A percentile compares a stretch with the other conserved stretches of the same genome.
These are phyloP conservation scores for Colletotrichum sp. DNA, from an alignment of 2,329 filamentous ascomycete species.

Conservation along the genomic window DNA sequence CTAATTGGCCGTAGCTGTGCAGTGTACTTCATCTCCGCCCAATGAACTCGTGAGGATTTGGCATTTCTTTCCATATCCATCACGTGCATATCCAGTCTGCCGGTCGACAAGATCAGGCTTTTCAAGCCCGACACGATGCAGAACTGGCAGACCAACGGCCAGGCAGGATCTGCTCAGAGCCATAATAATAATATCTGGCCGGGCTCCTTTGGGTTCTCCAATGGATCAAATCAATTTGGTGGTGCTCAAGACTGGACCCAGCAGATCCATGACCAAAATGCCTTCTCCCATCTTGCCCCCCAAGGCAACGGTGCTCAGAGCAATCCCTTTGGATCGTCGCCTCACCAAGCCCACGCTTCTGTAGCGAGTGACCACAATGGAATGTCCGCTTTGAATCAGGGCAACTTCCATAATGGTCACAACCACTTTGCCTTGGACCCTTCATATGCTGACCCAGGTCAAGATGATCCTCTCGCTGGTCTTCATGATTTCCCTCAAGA, in stretches of 20 bases:
- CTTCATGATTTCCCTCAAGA: slow-evolving; percentile 42
- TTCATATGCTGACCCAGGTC: slow-evolving; percentile 33
- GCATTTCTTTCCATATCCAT: background rate
- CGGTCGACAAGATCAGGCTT: background rate
- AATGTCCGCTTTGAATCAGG: slow-evolving; percentile 12
- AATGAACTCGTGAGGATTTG: slow-evolving; percentile 16
- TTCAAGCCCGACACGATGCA: slow-evolving; percentile 14
- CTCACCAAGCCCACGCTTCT: slow-evolving; percentile 18
- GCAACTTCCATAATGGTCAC: slow-evolving; percentile 11
- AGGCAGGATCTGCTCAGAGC: slow-evolving; percentile 15
- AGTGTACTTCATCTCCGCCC: background rate
- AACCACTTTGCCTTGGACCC: slow-evolving; percentile 14
- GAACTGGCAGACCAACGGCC: slow-evolving; percentile 23
- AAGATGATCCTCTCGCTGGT: slow-evolving; percentile 41
- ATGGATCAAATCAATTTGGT: slow-evolving; percentile 36
- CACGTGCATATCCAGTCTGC: background rate
- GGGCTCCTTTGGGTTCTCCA: slow-evolving; percentile 3
- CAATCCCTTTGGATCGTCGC: slow-evolving; percentile 9
- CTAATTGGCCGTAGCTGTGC: slow-evolving; percentile 18
- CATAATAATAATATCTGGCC: slow-evolving; percentile 22
- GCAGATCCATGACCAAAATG: slow-evolving; percentile 35
- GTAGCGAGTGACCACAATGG: slow-evolving; percentile 6
- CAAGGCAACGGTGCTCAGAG: slow-evolving; percentile 34
- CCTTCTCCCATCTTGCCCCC: slow-evolving; percentile 40
- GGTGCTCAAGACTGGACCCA: slow-evolving; percentile 43